Conservation (phyloP, 1,284 basidiomycete species). For the Coniferiporia sulphurascens region DNA sequence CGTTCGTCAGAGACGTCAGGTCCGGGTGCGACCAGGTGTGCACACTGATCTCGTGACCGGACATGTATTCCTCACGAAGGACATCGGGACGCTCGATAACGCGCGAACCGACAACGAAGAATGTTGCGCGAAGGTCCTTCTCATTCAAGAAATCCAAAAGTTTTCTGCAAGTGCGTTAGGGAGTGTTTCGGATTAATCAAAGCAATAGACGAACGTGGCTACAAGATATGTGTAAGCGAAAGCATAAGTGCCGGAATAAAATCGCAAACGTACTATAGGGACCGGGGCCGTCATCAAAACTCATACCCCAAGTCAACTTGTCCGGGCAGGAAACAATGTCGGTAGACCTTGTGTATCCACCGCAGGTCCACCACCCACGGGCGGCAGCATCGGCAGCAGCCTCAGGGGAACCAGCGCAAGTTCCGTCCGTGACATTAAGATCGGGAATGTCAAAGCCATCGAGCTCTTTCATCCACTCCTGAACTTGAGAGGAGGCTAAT, state of each 20-base stretch:
- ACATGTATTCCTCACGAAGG: constrained; percentile 81
- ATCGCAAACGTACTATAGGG: constrained; percentile 55
- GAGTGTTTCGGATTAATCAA: constrained; percentile 9
- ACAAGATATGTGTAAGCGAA: constrained; percentile 14
- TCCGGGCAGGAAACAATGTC: constrained; percentile 74
- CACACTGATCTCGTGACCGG: constrained; percentile 74
- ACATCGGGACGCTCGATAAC: constrained; percentile 76
- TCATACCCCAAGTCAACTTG: constrained; percentile 77
- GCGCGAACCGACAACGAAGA: constrained; percentile 92
- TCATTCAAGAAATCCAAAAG: constrained; percentile 66
- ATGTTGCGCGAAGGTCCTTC: constrained; percentile 73
- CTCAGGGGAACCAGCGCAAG: constrained; percentile 54
- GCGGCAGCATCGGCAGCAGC: constrained; percentile 53
- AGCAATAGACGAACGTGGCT: constrained; percentile 42
- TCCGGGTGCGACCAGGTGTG: constrained; percentile 78
- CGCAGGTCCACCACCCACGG: constrained; percentile 87
- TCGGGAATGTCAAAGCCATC: constrained; percentile 68
- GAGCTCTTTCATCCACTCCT: constrained; percentile 72
- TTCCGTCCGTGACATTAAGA: constrained; percentile 57
- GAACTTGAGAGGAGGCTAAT: constrained; percentile 57
- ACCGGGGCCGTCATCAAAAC: constrained; percentile 83
- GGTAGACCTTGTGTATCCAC: constrained; percentile 66
- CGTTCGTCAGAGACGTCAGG: constrained; percentile 80
- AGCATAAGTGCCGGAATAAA: not conserved
- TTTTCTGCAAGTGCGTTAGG: constrained; percentile 34